Evolutionary conservation across 2,329 filamentous ascomycete species (phyloP), one percentile per base, ranked within the genome.

Genomic region (Domatiomyces catenatus): DNA sequence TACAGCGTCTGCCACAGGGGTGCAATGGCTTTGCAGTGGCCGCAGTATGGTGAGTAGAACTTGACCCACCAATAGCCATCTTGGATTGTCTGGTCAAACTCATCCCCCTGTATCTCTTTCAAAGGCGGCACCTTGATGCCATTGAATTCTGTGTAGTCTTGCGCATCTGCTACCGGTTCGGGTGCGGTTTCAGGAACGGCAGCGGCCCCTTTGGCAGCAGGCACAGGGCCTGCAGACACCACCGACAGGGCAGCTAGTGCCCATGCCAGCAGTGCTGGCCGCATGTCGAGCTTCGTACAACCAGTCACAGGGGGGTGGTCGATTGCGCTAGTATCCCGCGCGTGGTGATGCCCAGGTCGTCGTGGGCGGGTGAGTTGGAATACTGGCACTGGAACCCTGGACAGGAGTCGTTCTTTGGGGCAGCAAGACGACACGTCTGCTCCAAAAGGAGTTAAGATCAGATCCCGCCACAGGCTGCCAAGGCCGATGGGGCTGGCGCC

Each of bases 1-100:
- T 96, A 94, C 12, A 90, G 68, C 4, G 89, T 95, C 68, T 96
- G 88, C 74, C 80, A 95, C 48, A 79, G 82, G 6, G 92, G 92
- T 48, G 86, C 87, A 62, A 87, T 85, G 47, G 76, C 72, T 64
- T 76, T 75, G 70, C 89, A 95, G 67, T 94, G 87, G 46, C 75
- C 75, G 67, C 73, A 76, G 32, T 65, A 63, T 39, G 73, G 73
- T 45, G 74, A 76, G 54, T 70, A 74, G 54, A 73, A 68, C 60
- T 76, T 75, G 24, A 76, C 64, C 56, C 75, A 70, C 72, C 73
- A 75, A 56, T 74, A 73, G 44, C 73, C 72, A 54, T 74, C 68
- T 56, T 71, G 71, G 20, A 69, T 68, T n/a, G 65, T 66, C 49
- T 71, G 66, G 7, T 70, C 66, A 50, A 75, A 75, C 46, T 66